These are phyloP conservation scores for Cinchona pubescens DNA, from an alignment of 257 asterid genomes.

Conservation along the genomic window DNA sequence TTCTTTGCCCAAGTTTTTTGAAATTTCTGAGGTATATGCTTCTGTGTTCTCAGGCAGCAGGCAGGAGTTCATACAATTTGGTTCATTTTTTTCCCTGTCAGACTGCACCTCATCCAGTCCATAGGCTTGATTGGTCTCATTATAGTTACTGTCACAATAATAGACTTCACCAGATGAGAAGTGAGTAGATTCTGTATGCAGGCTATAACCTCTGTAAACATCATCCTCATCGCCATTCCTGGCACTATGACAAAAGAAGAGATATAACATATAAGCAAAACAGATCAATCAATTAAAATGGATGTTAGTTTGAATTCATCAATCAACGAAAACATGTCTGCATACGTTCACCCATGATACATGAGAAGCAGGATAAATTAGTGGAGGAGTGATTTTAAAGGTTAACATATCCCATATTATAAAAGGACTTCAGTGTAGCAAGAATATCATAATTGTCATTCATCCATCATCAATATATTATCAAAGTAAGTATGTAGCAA, in stretches of 20 bases:
- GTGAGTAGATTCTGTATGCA: constrained; percentile 40
- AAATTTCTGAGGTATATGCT: constrained; percentile 31
- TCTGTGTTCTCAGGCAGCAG: constrained; percentile 37
- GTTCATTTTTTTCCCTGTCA: constrained; percentile 26
- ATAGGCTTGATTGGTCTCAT: constrained; percentile 35
- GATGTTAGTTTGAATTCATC: not conserved
- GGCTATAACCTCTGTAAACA: constrained; percentile 41
- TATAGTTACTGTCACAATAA: constrained; percentile 32
- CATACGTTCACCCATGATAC: not conserved
- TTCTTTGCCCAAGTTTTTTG: constrained; percentile 29
- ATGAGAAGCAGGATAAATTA: not conserved
- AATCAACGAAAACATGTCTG: not conserved
- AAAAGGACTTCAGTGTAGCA: not conserved
- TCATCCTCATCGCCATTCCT: constrained; percentile 77
- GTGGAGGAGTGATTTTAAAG: not conserved
- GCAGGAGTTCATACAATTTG: constrained; percentile 26
- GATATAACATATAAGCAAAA: not conserved
- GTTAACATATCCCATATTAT: not conserved
- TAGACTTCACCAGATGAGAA: constrained; percentile 31
- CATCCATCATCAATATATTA: not conserved
- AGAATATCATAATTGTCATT: not conserved
- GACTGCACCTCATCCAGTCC: constrained; percentile 22
- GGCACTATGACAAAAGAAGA: constrained; percentile 26
- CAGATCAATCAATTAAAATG: not conserved
- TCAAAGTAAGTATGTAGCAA: not conserved